Conservation (phyloP, 106 monocot species). For the Acorus calamus region DNA sequence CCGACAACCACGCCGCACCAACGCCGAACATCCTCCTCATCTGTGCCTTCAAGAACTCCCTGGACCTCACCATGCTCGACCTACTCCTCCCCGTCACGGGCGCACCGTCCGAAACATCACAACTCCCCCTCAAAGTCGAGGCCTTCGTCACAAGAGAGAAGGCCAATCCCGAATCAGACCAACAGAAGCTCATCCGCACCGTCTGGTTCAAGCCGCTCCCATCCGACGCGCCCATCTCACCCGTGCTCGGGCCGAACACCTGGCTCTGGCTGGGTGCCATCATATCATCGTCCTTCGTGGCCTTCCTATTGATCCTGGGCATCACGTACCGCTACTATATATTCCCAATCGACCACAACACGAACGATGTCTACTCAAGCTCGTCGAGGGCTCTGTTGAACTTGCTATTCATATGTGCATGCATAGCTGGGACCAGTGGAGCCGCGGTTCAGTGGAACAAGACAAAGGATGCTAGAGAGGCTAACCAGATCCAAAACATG, state of each 20-base stretch:
- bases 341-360: conserved; percentile 54
- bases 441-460: conserved; percentile 39
- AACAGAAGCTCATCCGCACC: conserved; percentile 23
- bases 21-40: conserved; percentile 55
- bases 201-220: conserved; percentile 57
- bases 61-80: conserved; percentile 68
- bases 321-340: conserved; percentile 45
- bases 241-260: conserved; percentile 51
- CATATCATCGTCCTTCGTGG: conserved; percentile 44
- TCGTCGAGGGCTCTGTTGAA: conserved; percentile 27
- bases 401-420: conserved; percentile 32
- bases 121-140: conserved; percentile 31
- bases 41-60: conserved; percentile 48
- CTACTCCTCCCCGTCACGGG: conserved; percentile 47
- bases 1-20: neutral
- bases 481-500: conserved; percentile 15
- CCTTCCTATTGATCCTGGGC: conserved; percentile 39
- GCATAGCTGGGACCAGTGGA: conserved; percentile 18
- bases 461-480: conserved; percentile 8
- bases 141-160: conserved; percentile 72
- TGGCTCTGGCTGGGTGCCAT: conserved; percentile 66
- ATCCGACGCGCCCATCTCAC: conserved; percentile 37
- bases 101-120: conserved; percentile 32
- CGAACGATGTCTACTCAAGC: conserved; percentile 10
- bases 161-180: neutral